Percentiles rank a stretch among this genome's conserved stretches.
Evolutionary conservation across 805 yeast genomes (phyloP).

Genomic region (Ogataea pini): DNA sequence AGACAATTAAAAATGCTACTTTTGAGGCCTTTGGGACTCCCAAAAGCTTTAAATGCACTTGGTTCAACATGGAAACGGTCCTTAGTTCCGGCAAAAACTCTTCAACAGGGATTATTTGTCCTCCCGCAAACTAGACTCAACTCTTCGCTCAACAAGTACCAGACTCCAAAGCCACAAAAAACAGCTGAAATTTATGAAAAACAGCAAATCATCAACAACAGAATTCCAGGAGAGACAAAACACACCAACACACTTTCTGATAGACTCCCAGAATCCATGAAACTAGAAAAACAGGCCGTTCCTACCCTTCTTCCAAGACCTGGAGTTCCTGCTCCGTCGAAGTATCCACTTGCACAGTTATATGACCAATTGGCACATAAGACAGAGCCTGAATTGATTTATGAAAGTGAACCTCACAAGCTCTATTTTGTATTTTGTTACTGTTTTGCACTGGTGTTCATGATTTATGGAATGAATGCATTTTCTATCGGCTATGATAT

Average conservation of each 20-base stretch:
- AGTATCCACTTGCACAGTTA: conserved; percentile 60
- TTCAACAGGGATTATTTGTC: no score
- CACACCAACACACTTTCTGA: conserved; percentile 51
- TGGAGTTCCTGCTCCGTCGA: conserved; percentile 73
- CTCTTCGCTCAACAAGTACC: conserved; percentile 6
- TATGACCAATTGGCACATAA: conserved; percentile 52
- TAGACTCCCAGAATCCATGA: conserved; percentile 61
- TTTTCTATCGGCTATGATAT: conserved; percentile 34
- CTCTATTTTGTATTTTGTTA: conserved; percentile 70
- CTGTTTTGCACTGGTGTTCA: conserved; percentile 65
- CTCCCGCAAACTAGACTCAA: conserved; percentile 1
- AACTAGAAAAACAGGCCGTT: conserved; percentile 60
- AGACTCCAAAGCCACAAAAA: not conserved
- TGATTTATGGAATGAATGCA: conserved; percentile 62
- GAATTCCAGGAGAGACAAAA: conserved; percentile 58
- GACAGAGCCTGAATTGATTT: conserved; percentile 67
- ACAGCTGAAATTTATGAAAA: conserved; percentile 27
- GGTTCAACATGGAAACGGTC: not conserved
- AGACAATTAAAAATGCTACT: not conserved
- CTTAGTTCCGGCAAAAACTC: no score
- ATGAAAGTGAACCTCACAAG: conserved; percentile 82
- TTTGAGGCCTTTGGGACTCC: conserved; percentile 4
- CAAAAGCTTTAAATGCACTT: not conserved
- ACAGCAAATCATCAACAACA: conserved; percentile 37
- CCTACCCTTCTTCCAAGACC: conserved; percentile 74